These are phyloP conservation scores for Boletus coccyginus DNA, from an alignment of 768 basidiomycete genomes.

Conservation along the genomic window DNA sequence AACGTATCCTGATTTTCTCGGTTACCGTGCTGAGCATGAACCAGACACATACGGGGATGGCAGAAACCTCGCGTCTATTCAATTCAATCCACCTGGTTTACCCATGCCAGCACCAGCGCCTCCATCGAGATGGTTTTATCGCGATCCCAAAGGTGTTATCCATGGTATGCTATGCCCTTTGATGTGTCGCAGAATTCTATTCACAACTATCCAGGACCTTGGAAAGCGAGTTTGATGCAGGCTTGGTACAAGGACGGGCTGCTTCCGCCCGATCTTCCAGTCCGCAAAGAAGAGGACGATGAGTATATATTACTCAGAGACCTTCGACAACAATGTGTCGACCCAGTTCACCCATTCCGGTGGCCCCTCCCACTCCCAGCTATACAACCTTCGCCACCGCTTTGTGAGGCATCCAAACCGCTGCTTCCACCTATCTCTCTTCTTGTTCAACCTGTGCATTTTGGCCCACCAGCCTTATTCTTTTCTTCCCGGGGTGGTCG, in stretches of 20 bases:
- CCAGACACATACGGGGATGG: slow-evolving; percentile 45
- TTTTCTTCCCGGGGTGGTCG: slow-evolving; percentile 88
- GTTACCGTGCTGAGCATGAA: slow-evolving; percentile 65
- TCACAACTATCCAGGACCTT: slow-evolving; percentile 56
- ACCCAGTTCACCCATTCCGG: slow-evolving; percentile 78
- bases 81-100: slow-evolving; percentile 78
- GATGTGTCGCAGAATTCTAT: not conserved
- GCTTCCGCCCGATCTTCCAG: slow-evolving; percentile 78
- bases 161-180: slow-evolving; percentile 55
- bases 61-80: slow-evolving; percentile 54
- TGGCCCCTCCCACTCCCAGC: slow-evolving; percentile 43
- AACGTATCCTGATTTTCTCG: slow-evolving; percentile 77
- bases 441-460: slow-evolving; percentile 74
- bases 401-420: slow-evolving; percentile 46
- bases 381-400: slow-evolving; percentile 20
- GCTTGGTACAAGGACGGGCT: slow-evolving; percentile 85
- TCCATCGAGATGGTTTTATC: slow-evolving; percentile 79
- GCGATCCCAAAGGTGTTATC: slow-evolving; percentile 75
- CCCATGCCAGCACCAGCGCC: slow-evolving; percentile 65
- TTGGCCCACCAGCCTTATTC: slow-evolving; percentile 84
- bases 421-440: slow-evolving; percentile 73
- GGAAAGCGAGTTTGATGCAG: slow-evolving; percentile 87
- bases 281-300: slow-evolving; percentile 70
- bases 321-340: slow-evolving; percentile 71
- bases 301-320: slow-evolving; percentile 71